phyloP scores from a whole-genome alignment of 257 asterid genomes.

The Paraleonurus japonicus region DNA sequence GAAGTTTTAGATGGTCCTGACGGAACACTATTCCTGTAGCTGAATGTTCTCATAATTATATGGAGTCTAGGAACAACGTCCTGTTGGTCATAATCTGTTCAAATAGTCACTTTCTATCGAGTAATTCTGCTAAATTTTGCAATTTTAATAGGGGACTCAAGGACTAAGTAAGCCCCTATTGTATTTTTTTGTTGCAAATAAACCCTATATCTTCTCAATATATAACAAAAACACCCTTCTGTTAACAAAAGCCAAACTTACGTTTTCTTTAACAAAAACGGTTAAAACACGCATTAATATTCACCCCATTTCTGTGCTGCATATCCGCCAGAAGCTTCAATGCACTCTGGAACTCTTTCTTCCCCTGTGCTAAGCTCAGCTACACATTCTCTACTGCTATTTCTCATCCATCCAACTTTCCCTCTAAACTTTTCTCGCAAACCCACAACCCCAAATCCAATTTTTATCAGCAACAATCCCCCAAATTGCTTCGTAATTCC shows the following conservation, averaged over 20 bases:
- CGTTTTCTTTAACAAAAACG: not conserved
- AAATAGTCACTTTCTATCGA: not conserved
- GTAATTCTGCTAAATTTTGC: not conserved
- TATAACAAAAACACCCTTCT: not conserved
- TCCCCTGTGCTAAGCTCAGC: conserved; percentile 61
- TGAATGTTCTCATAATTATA: not conserved
- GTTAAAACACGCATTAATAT: conserved; percentile 32
- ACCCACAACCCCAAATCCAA: not conserved
- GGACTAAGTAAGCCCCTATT: not conserved
- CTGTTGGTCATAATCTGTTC: not conserved
- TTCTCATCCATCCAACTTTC: conserved; percentile 57
- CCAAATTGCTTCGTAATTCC: not conserved
- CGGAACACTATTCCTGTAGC: not conserved
- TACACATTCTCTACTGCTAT: conserved; percentile 81
- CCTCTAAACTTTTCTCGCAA: conserved; percentile 36
- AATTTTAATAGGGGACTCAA: not conserved
- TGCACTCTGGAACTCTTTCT: conserved; percentile 64
- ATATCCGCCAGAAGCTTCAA: conserved; percentile 70
- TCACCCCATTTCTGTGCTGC: conserved; percentile 75
- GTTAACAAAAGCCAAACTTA: not conserved
- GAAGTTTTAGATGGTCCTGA: not conserved
- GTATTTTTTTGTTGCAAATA: not conserved
- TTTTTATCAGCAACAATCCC: not conserved
- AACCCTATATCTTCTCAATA: not conserved
- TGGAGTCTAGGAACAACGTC: not conserved